Conservation (phyloP, 495 filamentous ascomycete species). For the Cladorrhinum samala region DNA sequence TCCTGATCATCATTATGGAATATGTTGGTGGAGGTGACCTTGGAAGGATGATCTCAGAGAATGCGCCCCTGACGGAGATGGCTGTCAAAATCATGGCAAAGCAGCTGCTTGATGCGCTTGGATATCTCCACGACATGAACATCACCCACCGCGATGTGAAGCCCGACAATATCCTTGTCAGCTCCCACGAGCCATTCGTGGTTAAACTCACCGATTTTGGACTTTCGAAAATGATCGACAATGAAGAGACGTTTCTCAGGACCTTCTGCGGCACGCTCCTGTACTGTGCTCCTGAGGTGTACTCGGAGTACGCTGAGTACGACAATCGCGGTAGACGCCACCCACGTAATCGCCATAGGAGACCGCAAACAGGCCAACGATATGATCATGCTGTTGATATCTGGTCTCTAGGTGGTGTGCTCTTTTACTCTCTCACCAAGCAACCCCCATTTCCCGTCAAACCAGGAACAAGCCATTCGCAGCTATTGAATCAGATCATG, state of each 20-base stretch:
- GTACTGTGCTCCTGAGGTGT: slow-evolving; percentile 95
- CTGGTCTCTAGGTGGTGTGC: slow-evolving; percentile 88
- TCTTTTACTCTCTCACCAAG: slow-evolving; percentile 72
- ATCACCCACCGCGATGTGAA: slow-evolving; percentile 98
- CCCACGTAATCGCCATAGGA: slow-evolving; percentile 31
- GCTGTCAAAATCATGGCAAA: slow-evolving; percentile 62
- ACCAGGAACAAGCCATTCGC: slow-evolving; percentile 43
- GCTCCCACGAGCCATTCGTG: slow-evolving; percentile 59
- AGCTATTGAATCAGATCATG: slow-evolving; percentile 82
- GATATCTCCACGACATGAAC: slow-evolving; percentile 76
- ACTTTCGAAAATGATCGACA: slow-evolving; percentile 83
- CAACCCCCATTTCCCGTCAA: slow-evolving; percentile 72
- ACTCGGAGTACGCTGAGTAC: slow-evolving; percentile 69
- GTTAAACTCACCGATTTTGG: slow-evolving; percentile 92
- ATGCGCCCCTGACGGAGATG: slow-evolving; percentile 58
- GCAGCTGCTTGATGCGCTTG: slow-evolving; percentile 74
- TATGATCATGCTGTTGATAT: slow-evolving; percentile 90
- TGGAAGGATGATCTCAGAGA: slow-evolving; percentile 56
- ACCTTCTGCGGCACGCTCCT: slow-evolving; percentile 95
- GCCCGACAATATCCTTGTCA: slow-evolving; percentile 91
- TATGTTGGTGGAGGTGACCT: slow-evolving; percentile 81
- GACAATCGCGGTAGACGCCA: slow-evolving; percentile 40
- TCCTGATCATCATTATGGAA: slow-evolving; percentile 94
- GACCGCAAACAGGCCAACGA: slow-evolving; percentile 39
- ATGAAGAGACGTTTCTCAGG: slow-evolving; percentile 82